These are phyloP conservation scores for Trypethelium eluteriae DNA, from an alignment of 495 filamentous ascomycete genomes.

Conservation along the genomic window DNA sequence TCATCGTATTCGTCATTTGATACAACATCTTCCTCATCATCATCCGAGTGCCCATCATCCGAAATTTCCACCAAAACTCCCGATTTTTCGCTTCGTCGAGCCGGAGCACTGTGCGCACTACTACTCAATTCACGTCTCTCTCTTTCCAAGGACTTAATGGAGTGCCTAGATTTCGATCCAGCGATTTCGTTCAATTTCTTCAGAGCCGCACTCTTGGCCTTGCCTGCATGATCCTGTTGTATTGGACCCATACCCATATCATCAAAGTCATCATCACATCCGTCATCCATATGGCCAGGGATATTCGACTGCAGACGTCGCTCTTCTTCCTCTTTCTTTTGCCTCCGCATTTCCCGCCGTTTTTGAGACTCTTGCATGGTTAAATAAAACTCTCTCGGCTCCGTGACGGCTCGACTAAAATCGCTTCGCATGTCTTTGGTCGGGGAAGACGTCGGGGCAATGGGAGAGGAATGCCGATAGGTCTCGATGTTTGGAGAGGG, in stretches of 20 bases:
- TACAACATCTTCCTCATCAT: slow-evolving; percentile 18
- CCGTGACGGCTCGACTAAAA: slow-evolving; percentile 21
- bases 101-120: slow-evolving; percentile 14
- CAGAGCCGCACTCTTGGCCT: neutral
- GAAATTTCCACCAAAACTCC: slow-evolving; percentile 4
- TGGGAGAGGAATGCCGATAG: slow-evolving; percentile 30
- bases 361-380: slow-evolving; percentile 37
- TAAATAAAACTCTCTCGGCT: slow-evolving; percentile 34
- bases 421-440: slow-evolving; percentile 21
- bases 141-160: neutral
- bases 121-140: slow-evolving; percentile 13
- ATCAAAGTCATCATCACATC: slow-evolving; percentile 5
- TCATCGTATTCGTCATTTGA: slow-evolving; percentile 28
- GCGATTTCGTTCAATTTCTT: neutral
- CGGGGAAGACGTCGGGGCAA: slow-evolving; percentile 29
- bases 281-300: slow-evolving; percentile 4
- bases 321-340: slow-evolving; percentile 14
- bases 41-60: slow-evolving; percentile 3
- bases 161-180: no score
- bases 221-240: neutral
- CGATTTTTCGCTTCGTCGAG: slow-evolving; percentile 1
- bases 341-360: slow-evolving; percentile 23
- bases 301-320: neutral
- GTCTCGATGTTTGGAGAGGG: slow-evolving; percentile 36
- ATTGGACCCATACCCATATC: neutral